Evolutionary conservation across 108 stramenopile species (phyloP).

Genomic region (Cyclotella sp.): DNA sequence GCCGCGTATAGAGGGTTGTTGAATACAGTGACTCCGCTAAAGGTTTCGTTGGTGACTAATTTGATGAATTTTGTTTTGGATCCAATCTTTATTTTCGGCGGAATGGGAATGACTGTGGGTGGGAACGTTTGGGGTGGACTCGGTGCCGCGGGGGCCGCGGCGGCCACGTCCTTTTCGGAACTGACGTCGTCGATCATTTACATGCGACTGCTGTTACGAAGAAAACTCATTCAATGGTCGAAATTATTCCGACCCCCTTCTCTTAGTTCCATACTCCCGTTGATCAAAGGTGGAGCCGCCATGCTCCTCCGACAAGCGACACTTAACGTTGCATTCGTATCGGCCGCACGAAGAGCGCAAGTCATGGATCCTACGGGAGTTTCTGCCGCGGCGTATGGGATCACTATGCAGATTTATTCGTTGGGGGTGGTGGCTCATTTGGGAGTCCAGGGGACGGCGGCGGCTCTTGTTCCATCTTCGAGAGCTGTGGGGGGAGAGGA

Average conservation of each 20-base stretch:
- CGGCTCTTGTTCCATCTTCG: conserved; percentile 69
- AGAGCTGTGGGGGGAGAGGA: conserved; percentile 57
- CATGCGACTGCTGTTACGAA: conserved; percentile 56
- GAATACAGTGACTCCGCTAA: conserved; percentile 85
- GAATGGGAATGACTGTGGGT: not conserved
- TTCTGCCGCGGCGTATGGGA: conserved; percentile 82
- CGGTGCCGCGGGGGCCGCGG: conserved; percentile 79
- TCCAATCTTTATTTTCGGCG: conserved; percentile 69
- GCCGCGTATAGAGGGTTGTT: conserved; percentile 82
- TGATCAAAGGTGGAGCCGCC: conserved; percentile 73
- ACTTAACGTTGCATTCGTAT: conserved; percentile 72
- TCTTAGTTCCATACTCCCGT: conserved; percentile 48
- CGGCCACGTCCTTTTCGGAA: conserved; percentile 78
- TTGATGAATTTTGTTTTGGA: conserved; percentile 75
- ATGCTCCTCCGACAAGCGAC: conserved; percentile 76
- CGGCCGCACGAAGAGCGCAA: conserved; percentile 76
- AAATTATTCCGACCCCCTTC: conserved; percentile 63
- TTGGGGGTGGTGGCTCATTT: conserved; percentile 75
- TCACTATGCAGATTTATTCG: conserved; percentile 80
- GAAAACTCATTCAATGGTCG: conserved; percentile 52
- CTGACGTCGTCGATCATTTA: conserved; percentile 63
- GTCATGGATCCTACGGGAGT: conserved; percentile 80
- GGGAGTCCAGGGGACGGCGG: conserved; percentile 75
- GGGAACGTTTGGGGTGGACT: conserved; percentile 32
- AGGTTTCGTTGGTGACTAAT: conserved; percentile 76